A percentile compares a stretch with the other conserved stretches of the same genome.
phyloP scores from a whole-genome alignment of 345 rosid species.

The Moringa oleifera region DNA sequence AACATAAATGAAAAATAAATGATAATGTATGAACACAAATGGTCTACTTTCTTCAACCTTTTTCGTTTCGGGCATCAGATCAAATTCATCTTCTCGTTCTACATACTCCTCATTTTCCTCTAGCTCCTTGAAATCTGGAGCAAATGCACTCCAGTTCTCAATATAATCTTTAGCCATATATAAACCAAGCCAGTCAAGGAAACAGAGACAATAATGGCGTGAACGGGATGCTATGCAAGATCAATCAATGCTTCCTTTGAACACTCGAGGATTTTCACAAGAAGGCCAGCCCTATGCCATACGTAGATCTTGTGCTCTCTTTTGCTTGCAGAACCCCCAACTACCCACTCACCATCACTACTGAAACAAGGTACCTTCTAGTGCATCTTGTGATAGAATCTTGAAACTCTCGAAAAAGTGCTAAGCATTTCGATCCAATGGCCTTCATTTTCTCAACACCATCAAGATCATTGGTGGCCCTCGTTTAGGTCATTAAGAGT shows the following conservation, averaged over 20 bases:
- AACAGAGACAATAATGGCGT: slow-evolving; percentile 86
- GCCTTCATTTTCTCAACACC: slow-evolving; percentile 65
- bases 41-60: slow-evolving; percentile 44
- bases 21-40: too few species aligned
- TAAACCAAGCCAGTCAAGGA: slow-evolving; percentile 90
- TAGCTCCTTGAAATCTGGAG: slow-evolving; percentile 98
- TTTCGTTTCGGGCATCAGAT: slow-evolving; percentile 82
- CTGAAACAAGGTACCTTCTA: slow-evolving; percentile 99
- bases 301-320: slow-evolving; percentile 98
- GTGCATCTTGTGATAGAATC: slow-evolving; percentile 91
- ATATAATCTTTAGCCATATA: slow-evolving; percentile 97
- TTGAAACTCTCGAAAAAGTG: slow-evolving; percentile 87
- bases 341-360: slow-evolving; percentile 98
- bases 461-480: slow-evolving; percentile 43
- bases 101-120: slow-evolving; percentile 99
- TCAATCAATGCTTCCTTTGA: slow-evolving; percentile 96
- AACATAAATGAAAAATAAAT: not conserved
- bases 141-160: slow-evolving; percentile 99
- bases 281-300: slow-evolving; percentile 97
- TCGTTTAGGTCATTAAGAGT: slow-evolving; percentile 42
- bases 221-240: slow-evolving; percentile 99
- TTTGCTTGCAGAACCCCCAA: slow-evolving; percentile 96
- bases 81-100: slow-evolving; percentile 97
- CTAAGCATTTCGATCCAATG: slow-evolving; percentile 75
- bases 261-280: slow-evolving; percentile 97